Conservation (phyloP, 495 filamentous ascomycete genomes). For the Podospora sp. region DNA sequence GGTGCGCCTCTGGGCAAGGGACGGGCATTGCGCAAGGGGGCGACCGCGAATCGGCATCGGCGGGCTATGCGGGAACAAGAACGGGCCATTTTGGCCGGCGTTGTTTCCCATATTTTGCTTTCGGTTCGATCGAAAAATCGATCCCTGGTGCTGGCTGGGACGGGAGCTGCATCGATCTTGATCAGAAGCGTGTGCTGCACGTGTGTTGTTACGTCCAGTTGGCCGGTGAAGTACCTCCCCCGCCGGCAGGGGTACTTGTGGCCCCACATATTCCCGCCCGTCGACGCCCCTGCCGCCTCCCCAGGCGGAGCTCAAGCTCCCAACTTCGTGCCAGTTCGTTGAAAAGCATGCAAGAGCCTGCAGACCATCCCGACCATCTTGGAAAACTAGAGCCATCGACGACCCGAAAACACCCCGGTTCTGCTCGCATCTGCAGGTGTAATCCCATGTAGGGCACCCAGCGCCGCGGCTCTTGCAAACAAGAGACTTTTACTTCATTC, state of each 20-base stretch:
- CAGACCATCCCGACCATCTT: not conserved
- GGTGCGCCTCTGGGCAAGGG: not conserved
- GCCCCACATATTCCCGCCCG: not conserved
- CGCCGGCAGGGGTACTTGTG: not conserved
- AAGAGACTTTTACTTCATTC: not conserved
- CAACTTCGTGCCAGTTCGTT: not conserved
- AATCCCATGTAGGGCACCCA: not conserved
- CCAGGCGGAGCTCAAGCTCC: not conserved
- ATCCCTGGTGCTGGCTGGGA: constrained; percentile 7
- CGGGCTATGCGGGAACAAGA: not conserved
- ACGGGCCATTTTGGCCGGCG: not conserved
- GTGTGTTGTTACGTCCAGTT: constrained; percentile 11
- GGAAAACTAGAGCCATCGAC: not conserved
- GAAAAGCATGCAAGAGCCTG: not conserved
- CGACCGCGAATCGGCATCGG: constrained; percentile 2
- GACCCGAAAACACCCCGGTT: not conserved
- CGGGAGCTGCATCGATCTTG: constrained; percentile 25
- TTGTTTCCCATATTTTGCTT: constrained; percentile 13
- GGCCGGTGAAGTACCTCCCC: constrained; percentile 14
- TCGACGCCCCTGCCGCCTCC: not conserved
- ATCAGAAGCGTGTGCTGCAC: not conserved
- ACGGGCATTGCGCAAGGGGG: not conserved
- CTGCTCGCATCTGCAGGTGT: not conserved
- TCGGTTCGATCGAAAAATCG: constrained; percentile 13
- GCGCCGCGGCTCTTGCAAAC: not conserved